A percentile compares a stretch with the other conserved stretches of the same genome.
phyloP scores from a whole-genome alignment of 2,329 filamentous ascomycete genomes.

The Cytospora piceae region DNA sequence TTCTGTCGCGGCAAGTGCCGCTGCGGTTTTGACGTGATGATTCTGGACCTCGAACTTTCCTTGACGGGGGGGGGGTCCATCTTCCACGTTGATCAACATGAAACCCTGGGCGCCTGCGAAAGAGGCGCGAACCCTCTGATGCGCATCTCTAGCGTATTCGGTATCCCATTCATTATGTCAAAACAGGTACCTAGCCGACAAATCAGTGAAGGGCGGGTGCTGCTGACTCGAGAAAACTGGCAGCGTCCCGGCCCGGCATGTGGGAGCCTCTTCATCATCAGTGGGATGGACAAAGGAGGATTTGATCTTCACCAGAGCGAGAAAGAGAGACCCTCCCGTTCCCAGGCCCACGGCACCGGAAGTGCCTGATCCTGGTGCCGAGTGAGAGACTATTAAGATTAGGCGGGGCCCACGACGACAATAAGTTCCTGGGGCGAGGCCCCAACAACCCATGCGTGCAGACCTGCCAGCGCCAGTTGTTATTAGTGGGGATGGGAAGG shows the following conservation, averaged over 20 bases:
- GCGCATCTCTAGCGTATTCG: background rate
- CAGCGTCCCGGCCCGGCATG: constrained; percentile 11
- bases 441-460: background rate
- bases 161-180: background rate
- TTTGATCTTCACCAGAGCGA: constrained; percentile 3
- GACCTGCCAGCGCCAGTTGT: background rate
- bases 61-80: background rate
- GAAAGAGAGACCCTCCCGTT: constrained; percentile 6
- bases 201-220: constrained; percentile 7
- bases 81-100: constrained; percentile 2
- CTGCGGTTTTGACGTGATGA: constrained; percentile 9
- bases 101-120: background rate
- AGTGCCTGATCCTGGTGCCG: constrained; percentile 5
- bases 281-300: background rate
- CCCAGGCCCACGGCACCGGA: constrained; percentile 16
- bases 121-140: background rate
- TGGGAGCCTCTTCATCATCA: background rate
- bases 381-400: constrained; percentile 8
- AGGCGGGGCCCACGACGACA: background rate
- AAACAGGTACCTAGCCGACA: too few species aligned
- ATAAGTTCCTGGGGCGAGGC: constrained; percentile 1
- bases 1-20: constrained; percentile 22
- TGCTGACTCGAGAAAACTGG: constrained; percentile 13
- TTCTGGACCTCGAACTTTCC: background rate
- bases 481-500: background rate